phyloP scores from a whole-genome alignment of 2,329 filamentous ascomycete species.

The Geoglossum cookeanum region DNA sequence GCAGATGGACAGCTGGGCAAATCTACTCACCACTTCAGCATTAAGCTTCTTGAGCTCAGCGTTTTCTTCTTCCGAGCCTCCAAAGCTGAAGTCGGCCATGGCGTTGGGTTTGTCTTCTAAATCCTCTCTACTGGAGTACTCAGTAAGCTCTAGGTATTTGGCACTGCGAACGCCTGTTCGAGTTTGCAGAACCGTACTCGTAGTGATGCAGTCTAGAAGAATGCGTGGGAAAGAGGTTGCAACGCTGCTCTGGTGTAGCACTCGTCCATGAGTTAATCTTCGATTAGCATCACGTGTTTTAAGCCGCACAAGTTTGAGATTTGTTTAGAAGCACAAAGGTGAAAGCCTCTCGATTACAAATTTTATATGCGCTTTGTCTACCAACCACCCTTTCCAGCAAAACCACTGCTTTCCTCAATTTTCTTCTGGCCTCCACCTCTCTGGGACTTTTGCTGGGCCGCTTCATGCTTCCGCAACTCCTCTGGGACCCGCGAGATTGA shows the following conservation, averaged over 20 bases:
- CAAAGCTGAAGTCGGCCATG: conserved; percentile 59
- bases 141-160: neutral
- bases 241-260: neutral
- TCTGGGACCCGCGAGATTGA: conserved; percentile 77
- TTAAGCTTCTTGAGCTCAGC: conserved; percentile 64
- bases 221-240: neutral
- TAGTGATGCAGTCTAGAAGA: neutral
- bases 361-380: neutral
- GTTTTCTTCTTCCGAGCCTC: conserved; percentile 62
- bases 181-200: neutral
- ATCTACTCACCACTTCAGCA: conserved; percentile 49
- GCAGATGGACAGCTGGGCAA: conserved; percentile 5
- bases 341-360: neutral
- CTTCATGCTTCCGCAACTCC: conserved; percentile 73
- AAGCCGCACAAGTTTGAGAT: too few relatives aligned
- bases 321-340: neutral
- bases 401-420: conserved; percentile 20
- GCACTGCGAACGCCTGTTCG: neutral
- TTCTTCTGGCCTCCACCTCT: conserved; percentile 29
- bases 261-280: neutral
- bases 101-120: neutral
- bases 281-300: neutral
- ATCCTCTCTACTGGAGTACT: neutral
- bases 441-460: conserved; percentile 64
- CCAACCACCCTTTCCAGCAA: conserved; percentile 20